phyloP scores from a whole-genome alignment of 176 grass and related monocot genomes.

The Dendrocalamus sinicus region DNA sequence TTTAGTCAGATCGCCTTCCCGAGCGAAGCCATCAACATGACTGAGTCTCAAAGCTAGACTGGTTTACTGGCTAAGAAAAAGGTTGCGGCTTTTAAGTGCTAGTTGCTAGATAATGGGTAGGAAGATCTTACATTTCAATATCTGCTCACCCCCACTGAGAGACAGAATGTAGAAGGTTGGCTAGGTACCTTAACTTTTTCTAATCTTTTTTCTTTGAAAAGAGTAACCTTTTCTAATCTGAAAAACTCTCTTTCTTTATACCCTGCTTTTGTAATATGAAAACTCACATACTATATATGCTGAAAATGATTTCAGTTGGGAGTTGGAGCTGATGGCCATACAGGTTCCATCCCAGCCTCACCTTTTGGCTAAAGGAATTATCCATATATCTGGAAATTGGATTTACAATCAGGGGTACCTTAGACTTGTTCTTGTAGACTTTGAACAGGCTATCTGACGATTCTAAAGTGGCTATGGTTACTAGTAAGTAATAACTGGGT shows the following conservation, averaged over 20 bases:
- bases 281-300: constrained; percentile 38
- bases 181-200: neutral
- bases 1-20: constrained; percentile 15
- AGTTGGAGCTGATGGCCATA: constrained; percentile 36
- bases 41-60: constrained; percentile 37
- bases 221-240: constrained; percentile 33
- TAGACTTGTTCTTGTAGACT: neutral
- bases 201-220: neutral
- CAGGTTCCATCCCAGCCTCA: neutral
- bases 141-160: constrained; percentile 46
- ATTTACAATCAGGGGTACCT: neutral
- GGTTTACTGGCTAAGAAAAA: constrained; percentile 27
- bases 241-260: constrained; percentile 32
- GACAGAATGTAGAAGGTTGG: constrained; percentile 45
- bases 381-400: neutral
- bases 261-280: constrained; percentile 47
- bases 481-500: neutral
- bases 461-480: neutral
- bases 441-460: neutral
- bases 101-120: constrained; percentile 52
- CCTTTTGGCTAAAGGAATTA: constrained; percentile 42
- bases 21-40: constrained; percentile 48
- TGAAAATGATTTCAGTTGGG: constrained; percentile 43
- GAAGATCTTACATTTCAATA: constrained; percentile 53
- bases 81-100: constrained; percentile 37